phyloP scores from a whole-genome alignment of 176 grass and related monocot genomes.

The Echinochloa phyllopogon region DNA sequence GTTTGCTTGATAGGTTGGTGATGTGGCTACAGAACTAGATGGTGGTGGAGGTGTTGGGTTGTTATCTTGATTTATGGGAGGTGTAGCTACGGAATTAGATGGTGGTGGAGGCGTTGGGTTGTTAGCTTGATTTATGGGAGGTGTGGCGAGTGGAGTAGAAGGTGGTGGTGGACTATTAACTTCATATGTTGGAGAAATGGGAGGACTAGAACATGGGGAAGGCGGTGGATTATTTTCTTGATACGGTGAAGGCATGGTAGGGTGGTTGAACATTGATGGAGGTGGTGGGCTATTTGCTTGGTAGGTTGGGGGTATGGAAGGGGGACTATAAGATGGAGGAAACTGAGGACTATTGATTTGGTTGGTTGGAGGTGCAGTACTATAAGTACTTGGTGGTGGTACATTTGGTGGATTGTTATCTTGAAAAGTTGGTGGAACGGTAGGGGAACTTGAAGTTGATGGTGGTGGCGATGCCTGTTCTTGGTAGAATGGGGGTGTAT shows the following conservation, averaged over 20 bases:
- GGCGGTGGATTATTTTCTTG: background rate
- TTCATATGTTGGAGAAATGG: background rate
- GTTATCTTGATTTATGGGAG: background rate
- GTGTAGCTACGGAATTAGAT: background rate
- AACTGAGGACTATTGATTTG: background rate
- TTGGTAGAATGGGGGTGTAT: no score
- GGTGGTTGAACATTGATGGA: background rate
- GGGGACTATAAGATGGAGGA: background rate
- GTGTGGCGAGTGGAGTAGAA: background rate
- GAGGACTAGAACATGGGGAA: background rate
- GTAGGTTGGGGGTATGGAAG: background rate
- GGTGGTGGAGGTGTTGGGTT: background rate
- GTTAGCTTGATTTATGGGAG: background rate
- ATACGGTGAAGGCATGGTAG: background rate
- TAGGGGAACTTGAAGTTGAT: background rate
- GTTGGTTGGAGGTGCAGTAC: background rate
- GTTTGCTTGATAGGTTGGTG: background rate
- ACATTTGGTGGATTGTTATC: background rate
- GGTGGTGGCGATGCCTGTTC: background rate
- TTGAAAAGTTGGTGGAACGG: background rate
- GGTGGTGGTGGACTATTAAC: background rate
- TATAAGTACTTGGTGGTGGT: background rate
- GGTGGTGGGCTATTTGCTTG: background rate
- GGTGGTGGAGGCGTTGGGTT: background rate
- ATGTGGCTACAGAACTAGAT: background rate